Percentiles rank a stretch among this genome's conserved stretches.
Conservation (phyloP, 139 green algal genomes). For the Picochlorum sp. region DNA sequence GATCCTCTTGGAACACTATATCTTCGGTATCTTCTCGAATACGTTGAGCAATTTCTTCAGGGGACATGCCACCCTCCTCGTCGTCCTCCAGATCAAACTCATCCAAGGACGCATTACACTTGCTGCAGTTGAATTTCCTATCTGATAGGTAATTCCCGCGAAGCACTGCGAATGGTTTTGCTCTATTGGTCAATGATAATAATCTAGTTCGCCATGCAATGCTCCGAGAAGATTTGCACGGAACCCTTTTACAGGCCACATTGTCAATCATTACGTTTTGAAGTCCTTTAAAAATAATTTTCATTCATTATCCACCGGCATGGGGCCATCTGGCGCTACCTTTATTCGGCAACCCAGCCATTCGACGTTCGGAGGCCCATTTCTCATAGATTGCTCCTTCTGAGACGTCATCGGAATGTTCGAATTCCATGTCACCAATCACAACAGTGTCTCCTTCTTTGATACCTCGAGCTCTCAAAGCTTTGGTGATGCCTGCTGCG, state of each 20-base stretch:
- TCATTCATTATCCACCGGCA: conserved; percentile 16
- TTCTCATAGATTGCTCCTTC: conserved; percentile 55
- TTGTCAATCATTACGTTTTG: background rate
- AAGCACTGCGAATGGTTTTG: background rate
- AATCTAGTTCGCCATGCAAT: background rate
- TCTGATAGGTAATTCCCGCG: background rate
- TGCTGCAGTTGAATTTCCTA: background rate
- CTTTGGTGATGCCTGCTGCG: conserved; percentile 50
- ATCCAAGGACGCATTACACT: background rate
- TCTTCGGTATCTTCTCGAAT: background rate
- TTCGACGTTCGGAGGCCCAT: conserved; percentile 56
- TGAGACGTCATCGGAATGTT: conserved; percentile 52
- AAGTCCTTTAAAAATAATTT: no score
- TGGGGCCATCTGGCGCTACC: conserved; percentile 61
- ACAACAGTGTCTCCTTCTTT: conserved; percentile 69
- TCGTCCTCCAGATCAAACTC: background rate
- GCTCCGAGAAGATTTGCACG: background rate
- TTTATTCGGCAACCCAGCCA: conserved; percentile 41
- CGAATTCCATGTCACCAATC: conserved; percentile 64
- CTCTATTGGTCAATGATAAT: no score
- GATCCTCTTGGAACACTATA: conserved; percentile 26
- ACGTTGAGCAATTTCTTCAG: conserved; percentile 2
- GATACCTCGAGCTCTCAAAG: conserved; percentile 45
- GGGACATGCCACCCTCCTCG: background rate
- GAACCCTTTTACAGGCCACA: background rate